Conservation (phyloP, 345 rosid genomes). For the Arabis alpina region DNA sequence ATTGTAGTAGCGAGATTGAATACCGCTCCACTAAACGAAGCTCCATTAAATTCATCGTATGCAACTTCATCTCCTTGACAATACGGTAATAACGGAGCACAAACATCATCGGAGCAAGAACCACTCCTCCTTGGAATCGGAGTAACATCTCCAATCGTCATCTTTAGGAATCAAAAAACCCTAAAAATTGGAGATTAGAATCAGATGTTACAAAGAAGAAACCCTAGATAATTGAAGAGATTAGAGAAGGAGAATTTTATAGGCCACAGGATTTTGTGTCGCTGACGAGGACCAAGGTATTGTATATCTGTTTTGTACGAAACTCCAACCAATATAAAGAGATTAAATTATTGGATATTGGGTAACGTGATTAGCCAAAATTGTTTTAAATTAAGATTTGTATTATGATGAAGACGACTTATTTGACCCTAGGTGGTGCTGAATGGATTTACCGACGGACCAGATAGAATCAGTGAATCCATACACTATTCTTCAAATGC, state of each 20-base stretch:
- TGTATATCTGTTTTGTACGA: conserved; percentile 11
- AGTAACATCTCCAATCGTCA: conserved; percentile 61
- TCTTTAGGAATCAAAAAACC: conserved; percentile 40
- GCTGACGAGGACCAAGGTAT: conserved; percentile 22
- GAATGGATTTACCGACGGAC: conserved; percentile 29
- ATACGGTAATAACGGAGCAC: conserved; percentile 66
- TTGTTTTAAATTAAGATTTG: neutral
- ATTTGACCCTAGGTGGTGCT: conserved; percentile 32
- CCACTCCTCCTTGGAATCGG: conserved; percentile 50
- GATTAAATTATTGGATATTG: neutral
- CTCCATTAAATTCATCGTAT: conserved; percentile 81
- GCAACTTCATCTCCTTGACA: conserved; percentile 54
- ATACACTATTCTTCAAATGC: neutral
- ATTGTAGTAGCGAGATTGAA: conserved; percentile 84
- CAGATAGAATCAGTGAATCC: neutral
- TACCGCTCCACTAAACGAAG: conserved; percentile 89
- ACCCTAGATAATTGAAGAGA: neutral
- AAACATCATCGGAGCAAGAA: conserved; percentile 49
- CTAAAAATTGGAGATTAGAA: neutral
- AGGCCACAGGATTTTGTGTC: conserved; percentile 31
- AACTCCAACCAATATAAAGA: conserved; percentile 18
- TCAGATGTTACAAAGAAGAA: neutral
- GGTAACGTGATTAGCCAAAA: conserved; percentile 13
- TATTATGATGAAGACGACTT: conserved; percentile 24
- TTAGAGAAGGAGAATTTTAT: conserved; percentile 14